These are phyloP conservation scores for Raddia guianensis DNA, from an alignment of 176 grass and related monocot genomes.

Conservation along the genomic window DNA sequence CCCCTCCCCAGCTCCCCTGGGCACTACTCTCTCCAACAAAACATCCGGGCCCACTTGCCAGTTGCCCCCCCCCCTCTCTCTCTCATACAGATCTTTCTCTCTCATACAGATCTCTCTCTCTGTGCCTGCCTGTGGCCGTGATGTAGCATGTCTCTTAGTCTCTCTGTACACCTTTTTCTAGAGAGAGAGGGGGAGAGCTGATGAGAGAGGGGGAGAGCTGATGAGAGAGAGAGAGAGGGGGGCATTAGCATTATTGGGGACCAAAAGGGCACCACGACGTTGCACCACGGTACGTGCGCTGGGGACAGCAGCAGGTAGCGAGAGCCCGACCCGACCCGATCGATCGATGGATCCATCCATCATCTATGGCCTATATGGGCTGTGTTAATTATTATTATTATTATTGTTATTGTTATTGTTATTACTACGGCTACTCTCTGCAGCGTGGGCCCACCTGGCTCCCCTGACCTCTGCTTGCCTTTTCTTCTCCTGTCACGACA, in stretches of 20 bases:
- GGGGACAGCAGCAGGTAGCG: constrained; percentile 41
- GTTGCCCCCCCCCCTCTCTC: background rate
- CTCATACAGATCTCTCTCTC: background rate
- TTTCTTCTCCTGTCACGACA: constrained; percentile 12
- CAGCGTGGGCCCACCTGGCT: background rate
- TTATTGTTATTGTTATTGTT: too few species aligned
- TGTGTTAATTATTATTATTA: too few species aligned
- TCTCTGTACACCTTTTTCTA: constrained; percentile 38
- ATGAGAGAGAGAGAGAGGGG: background rate
- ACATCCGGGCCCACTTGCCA: background rate
- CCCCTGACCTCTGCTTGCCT: background rate
- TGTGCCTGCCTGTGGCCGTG: background rate
- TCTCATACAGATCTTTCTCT: background rate
- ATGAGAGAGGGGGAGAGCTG: background rate
- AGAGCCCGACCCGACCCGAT: background rate
- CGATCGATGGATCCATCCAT: constrained; percentile 1
- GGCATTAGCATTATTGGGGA: constrained; percentile 59
- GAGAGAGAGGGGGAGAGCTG: background rate
- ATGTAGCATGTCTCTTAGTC: constrained; percentile 26
- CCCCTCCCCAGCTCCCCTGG: constrained; percentile 4
- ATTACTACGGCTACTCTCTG: background rate
- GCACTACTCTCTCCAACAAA: constrained; percentile 34
- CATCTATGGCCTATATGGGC: too few species aligned
- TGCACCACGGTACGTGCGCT: constrained; percentile 43
- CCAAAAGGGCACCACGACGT: constrained; percentile 47